phyloP scores from a whole-genome alignment of 768 basidiomycete genomes.

The Xerocomus potaroensis region DNA sequence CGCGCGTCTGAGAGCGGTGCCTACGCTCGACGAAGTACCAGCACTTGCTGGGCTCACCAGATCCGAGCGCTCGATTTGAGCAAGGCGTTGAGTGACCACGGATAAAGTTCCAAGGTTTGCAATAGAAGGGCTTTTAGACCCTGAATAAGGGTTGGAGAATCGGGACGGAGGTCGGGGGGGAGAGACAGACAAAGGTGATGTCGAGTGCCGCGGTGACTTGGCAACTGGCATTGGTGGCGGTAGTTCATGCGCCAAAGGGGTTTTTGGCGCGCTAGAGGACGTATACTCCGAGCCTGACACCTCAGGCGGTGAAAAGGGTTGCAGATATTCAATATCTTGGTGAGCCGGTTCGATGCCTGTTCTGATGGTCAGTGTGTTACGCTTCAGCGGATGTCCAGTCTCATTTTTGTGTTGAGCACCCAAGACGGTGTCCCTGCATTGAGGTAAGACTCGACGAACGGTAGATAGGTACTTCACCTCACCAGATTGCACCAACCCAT shows the following conservation, averaged over 20 bases:
- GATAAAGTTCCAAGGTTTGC: slow-evolving; percentile 56
- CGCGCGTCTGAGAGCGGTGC: slow-evolving; percentile 24
- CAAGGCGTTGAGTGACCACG: slow-evolving; percentile 62
- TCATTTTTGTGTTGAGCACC: slow-evolving; percentile 30
- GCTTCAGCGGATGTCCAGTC: neutral
- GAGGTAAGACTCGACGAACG: neutral
- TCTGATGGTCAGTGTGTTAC: slow-evolving; percentile 9
- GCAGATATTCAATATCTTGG: slow-evolving; percentile 1
- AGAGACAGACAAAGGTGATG: slow-evolving; percentile 14
- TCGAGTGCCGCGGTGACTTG: slow-evolving; percentile 21
- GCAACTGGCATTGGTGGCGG: slow-evolving; percentile 24
- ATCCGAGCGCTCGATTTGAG: slow-evolving; percentile 46
- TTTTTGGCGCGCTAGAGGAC: slow-evolving; percentile 21
- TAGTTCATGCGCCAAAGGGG: neutral
- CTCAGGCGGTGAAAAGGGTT: slow-evolving; percentile 12
- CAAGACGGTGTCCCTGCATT: slow-evolving; percentile 55
- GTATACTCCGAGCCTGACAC: slow-evolving; percentile 26
- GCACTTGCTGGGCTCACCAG: slow-evolving; percentile 17
- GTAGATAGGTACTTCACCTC: slow-evolving; percentile 12
- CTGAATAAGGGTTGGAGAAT: slow-evolving; percentile 24
- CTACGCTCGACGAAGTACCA: slow-evolving; percentile 18
- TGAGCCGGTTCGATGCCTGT: slow-evolving; percentile 11
- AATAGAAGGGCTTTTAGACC: slow-evolving; percentile 53
- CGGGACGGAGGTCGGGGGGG: slow-evolving; percentile 26
- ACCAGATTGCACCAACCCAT: slow-evolving; percentile 79